A percentile compares a stretch with the other conserved stretches of the same genome.
phyloP scores from a whole-genome alignment of 148 eudicot species.

The Fagopyrum tataricum region DNA sequence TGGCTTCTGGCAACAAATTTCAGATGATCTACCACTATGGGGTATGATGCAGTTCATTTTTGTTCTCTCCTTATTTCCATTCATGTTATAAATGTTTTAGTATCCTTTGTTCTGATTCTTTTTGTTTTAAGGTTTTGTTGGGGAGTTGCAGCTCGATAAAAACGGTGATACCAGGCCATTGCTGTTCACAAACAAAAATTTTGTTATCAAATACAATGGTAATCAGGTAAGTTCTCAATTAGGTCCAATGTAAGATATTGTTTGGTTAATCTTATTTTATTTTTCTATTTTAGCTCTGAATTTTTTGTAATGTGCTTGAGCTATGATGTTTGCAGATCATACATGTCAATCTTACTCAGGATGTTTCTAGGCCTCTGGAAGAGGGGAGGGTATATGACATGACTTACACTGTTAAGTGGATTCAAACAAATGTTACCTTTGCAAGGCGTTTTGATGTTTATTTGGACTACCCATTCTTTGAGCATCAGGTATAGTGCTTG shows the following conservation, averaged over 20 bases:
- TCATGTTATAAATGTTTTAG: not conserved
- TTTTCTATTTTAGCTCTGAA: not conserved
- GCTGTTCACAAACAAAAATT: conserved; percentile 64
- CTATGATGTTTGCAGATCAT: conserved; percentile 60
- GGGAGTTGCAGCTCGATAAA: conserved; percentile 74
- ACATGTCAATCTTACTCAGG: conserved; percentile 94
- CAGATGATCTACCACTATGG: conserved; percentile 87
- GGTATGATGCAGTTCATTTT: conserved; percentile 36
- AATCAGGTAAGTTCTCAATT: conserved; percentile 45
- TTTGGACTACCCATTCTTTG: conserved; percentile 94
- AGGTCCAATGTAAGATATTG: not conserved
- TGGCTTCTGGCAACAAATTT: conserved; percentile 21
- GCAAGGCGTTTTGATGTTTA: conserved; percentile 95
- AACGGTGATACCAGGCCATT: conserved; percentile 62
- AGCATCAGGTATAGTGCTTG: conserved; percentile 67
- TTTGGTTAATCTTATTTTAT: not conserved
- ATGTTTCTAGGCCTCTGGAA: conserved; percentile 71
- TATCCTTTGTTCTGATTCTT: not conserved
- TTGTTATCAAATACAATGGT: conserved; percentile 61
- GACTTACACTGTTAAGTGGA: conserved; percentile 91
- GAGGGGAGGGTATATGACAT: conserved; percentile 65
- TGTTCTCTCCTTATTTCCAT: not conserved
- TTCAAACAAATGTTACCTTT: conserved; percentile 55
- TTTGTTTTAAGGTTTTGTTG: conserved; percentile 59
- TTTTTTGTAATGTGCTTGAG: conserved; percentile 24